These are phyloP conservation scores for Salvia hispanica DNA, from an alignment of 257 asterid species.

Conservation along the genomic window DNA sequence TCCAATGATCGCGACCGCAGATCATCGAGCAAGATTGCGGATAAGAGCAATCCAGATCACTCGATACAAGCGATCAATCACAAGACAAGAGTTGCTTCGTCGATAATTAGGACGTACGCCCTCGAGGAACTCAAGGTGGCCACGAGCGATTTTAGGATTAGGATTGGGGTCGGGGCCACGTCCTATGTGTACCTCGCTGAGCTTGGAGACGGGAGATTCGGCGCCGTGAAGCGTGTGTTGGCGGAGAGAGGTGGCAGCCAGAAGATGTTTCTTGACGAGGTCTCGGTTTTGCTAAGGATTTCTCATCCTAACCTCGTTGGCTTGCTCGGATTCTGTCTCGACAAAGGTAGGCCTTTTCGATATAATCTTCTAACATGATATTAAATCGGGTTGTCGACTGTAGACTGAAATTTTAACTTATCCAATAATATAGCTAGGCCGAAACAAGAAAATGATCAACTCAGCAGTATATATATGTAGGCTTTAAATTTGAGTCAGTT, in stretches of 20 bases:
- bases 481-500: too few species aligned
- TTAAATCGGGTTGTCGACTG: too few species aligned
- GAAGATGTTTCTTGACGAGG: conserved; percentile 79
- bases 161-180: conserved; percentile 72
- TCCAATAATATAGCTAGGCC: too few species aligned
- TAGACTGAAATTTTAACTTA: too few species aligned
- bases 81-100: neutral
- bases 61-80: conserved; percentile 18
- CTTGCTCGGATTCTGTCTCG: conserved; percentile 76
- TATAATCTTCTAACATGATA: too few species aligned
- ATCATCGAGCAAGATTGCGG: conserved; percentile 14
- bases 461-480: too few species aligned
- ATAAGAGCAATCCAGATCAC: conserved; percentile 28
- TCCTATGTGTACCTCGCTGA: conserved; percentile 76
- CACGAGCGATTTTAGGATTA: conserved; percentile 56
- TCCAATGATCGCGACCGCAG: conserved; percentile 24
- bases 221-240: conserved; percentile 75
- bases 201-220: conserved; percentile 60
- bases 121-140: conserved; percentile 65
- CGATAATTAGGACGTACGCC: conserved; percentile 58
- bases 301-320: conserved; percentile 77
- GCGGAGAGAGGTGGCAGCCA: conserved; percentile 77
- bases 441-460: too few species aligned
- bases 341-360: conserved; percentile 48
- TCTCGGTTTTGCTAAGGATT: conserved; percentile 81